These are phyloP conservation scores for Podospora didyma DNA, from an alignment of 495 filamentous ascomycete species.

Conservation along the genomic window DNA sequence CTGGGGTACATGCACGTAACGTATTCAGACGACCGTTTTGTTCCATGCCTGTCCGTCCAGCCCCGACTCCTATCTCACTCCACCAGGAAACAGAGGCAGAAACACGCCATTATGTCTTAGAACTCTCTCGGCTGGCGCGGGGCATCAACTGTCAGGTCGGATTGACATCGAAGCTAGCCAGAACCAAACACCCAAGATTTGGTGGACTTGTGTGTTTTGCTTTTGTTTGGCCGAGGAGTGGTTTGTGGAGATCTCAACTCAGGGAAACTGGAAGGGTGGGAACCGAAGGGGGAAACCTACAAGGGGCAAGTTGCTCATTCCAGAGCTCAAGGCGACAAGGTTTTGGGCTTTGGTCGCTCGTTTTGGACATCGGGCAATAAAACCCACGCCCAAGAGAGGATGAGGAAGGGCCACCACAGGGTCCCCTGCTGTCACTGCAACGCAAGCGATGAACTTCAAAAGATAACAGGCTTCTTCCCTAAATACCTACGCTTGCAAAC, in stretches of 20 bases:
- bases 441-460: neutral
- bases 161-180: neutral
- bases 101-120: no score
- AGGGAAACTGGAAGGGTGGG: no score
- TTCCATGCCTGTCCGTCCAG: no score
- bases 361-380: conserved; percentile 1
- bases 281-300: neutral
- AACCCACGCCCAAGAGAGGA: conserved; percentile 1
- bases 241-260: neutral
- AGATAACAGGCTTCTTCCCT: neutral
- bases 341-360: neutral
- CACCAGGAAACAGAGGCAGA: no score
- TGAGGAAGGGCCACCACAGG: neutral
- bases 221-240: conserved; percentile 1
- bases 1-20: no score
- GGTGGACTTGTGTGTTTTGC: neutral
- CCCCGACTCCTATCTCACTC: no score
- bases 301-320: neutral
- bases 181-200: neutral
- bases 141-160: neutral
- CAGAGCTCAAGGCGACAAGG: no score
- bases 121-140: no score
- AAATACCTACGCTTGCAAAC: neutral
- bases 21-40: no score
- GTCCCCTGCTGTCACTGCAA: neutral